Evolutionary conservation across 352 stramenopile species (phyloP).

Genomic region (Thalassiosira mediterranea): DNA sequence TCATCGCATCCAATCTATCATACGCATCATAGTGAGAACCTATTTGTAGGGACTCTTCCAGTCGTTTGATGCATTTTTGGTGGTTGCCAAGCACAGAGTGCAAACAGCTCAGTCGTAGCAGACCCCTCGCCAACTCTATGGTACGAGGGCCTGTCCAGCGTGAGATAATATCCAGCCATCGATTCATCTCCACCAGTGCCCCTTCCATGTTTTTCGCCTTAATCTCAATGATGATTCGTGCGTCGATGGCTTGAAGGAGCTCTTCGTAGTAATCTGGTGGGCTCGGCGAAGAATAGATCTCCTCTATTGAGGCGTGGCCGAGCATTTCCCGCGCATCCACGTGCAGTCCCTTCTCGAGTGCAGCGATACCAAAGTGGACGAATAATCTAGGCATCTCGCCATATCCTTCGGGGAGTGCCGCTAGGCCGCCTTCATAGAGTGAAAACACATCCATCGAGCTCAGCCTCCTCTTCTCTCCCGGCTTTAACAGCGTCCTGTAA

Average conservation of each 20-base stretch:
- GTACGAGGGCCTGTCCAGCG: not conserved
- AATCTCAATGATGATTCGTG: not conserved
- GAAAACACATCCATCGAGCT: conserved; percentile 3
- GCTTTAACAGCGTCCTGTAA: not conserved
- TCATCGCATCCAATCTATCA: not conserved
- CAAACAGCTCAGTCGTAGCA: not conserved
- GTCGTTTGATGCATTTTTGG: not conserved
- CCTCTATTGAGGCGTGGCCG: not conserved
- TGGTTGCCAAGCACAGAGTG: not conserved
- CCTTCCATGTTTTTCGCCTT: not conserved
- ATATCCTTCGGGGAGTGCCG: not conserved
- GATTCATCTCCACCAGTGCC: not conserved
- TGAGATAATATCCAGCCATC: not conserved
- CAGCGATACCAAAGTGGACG: not conserved
- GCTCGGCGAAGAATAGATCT: no score
- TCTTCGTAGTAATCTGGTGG: conserved; percentile 1
- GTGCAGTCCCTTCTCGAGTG: conserved; percentile 5
- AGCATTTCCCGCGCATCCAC: not conserved
- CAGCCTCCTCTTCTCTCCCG: not conserved
- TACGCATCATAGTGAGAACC: not conserved
- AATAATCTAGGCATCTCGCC: not conserved
- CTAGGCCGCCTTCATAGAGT: conserved; percentile 4
- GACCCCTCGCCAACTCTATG: not conserved
- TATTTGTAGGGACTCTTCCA: not conserved
- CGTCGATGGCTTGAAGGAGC: not conserved